Conservation (phyloP, 2,329 filamentous ascomycete genomes). For the Penicillium digitatum region DNA sequence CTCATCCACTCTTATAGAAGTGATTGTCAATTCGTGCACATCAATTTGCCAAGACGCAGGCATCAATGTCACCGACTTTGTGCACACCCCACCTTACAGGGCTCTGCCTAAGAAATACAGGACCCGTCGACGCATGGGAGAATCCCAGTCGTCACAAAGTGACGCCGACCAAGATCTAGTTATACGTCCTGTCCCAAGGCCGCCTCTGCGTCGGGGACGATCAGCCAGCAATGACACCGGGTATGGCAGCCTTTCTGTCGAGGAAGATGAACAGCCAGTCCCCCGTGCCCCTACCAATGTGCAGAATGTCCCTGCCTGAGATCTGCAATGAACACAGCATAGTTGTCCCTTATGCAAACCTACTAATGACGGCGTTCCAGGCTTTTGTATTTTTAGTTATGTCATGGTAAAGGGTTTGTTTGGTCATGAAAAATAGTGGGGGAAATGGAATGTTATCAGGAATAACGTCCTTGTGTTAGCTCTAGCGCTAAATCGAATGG, state of each 20-base stretch:
- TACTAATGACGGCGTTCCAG: slow-evolving; percentile 14
- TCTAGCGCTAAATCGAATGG: not conserved
- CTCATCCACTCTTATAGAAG: slow-evolving; percentile 35
- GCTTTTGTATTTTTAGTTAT: slow-evolving; percentile 5
- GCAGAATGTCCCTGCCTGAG: slow-evolving; percentile 10
- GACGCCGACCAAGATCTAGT: slow-evolving; percentile 20
- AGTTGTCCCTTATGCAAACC: not conserved
- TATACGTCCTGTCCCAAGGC: slow-evolving; percentile 2
- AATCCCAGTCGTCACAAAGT: slow-evolving; percentile 13
- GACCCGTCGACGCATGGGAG: slow-evolving; percentile 16
- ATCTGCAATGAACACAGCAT: not conserved
- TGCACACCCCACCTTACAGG: slow-evolving; percentile 22
- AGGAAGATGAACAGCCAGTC: slow-evolving; percentile 15
- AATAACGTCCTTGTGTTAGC: not conserved
- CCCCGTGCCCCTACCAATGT: slow-evolving; percentile 8
- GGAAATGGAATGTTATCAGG: slow-evolving; percentile 1
- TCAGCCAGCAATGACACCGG: slow-evolving; percentile 40
- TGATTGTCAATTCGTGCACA: slow-evolving; percentile 39
- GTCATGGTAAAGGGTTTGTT: not conserved
- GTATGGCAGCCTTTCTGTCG: slow-evolving; percentile 34
- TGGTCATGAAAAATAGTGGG: not conserved
- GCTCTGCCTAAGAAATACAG: slow-evolving; percentile 24
- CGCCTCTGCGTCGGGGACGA: slow-evolving; percentile 25
- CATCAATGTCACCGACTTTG: slow-evolving; percentile 33
- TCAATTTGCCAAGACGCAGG: slow-evolving; percentile 35